Conservation (phyloP, 306 rosid genomes). For the Lithocarpus polystachyus region DNA sequence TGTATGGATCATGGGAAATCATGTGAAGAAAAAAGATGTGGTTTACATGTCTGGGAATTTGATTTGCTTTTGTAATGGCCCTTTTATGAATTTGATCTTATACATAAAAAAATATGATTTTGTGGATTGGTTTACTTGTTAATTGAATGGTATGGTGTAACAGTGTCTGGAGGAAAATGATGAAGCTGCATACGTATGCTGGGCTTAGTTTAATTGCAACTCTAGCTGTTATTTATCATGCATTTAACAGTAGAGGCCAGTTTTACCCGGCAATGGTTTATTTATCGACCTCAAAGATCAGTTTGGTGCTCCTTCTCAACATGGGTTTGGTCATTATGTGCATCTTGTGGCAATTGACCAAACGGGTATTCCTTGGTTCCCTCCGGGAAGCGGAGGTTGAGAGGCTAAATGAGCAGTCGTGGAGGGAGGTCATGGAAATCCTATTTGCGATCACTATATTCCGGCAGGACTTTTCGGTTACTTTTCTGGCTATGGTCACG, state of each 20-base stretch:
- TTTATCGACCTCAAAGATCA: conserved; percentile 94
- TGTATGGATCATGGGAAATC: not conserved
- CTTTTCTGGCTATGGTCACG: conserved; percentile 90
- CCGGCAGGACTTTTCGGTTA: conserved; percentile 93
- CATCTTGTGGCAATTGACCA: conserved; percentile 81
- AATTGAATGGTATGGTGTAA: conserved; percentile 22
- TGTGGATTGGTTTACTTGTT: conserved; percentile 7
- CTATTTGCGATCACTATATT: conserved; percentile 94
- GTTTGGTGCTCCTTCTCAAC: conserved; percentile 91
- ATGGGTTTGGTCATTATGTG: conserved; percentile 94
- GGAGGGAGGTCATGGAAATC: conserved; percentile 99
- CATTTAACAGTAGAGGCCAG: conserved; percentile 91
- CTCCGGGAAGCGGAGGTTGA: conserved; percentile 99
- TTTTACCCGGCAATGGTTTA: conserved; percentile 97
- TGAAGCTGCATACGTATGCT: conserved; percentile 88
- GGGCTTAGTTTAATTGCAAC: conserved; percentile 86
- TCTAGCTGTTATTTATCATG: conserved; percentile 83
- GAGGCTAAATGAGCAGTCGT: conserved; percentile 96
- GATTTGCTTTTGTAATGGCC: not conserved
- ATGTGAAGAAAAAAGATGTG: not conserved
- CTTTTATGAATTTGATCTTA: no score
- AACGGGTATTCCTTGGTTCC: conserved; percentile 75
- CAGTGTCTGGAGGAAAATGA: conserved; percentile 46
- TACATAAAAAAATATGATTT: not conserved
- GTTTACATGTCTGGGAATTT: not conserved